A percentile compares a stretch with the other conserved stretches of the same genome.
phyloP scores from a whole-genome alignment of 148 eudicot species.

The Rhododendron ferrugineum region DNA sequence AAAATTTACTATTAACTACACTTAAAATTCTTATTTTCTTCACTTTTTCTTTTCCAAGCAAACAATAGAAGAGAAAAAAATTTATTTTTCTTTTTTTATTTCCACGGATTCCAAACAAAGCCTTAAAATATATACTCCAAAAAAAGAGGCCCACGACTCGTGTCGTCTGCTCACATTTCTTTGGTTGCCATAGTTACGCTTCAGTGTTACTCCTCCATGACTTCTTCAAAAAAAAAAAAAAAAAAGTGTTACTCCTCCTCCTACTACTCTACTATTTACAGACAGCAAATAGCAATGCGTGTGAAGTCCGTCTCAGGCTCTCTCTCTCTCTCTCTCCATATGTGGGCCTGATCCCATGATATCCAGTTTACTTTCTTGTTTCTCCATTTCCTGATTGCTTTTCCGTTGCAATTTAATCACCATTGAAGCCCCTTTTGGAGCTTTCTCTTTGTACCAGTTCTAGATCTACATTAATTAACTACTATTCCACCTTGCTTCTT shows the following conservation, averaged over 20 bases:
- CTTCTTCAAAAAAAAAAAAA: no score
- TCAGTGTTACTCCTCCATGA: neutral
- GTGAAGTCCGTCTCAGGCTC: neutral
- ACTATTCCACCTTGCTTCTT: neutral
- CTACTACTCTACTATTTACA: neutral
- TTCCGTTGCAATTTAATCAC: neutral
- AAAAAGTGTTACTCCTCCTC: neutral
- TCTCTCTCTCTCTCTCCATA: neutral
- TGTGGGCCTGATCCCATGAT: neutral
- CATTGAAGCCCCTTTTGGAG: conserved; percentile 13
- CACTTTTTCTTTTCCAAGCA: no score
- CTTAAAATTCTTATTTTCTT: no score
- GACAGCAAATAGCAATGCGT: neutral
- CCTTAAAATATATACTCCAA: no score
- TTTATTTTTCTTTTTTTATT: no score
- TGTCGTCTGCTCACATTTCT: no score
- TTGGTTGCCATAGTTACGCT: no score
- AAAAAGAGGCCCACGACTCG: no score
- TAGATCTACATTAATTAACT: neutral
- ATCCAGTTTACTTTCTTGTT: neutral
- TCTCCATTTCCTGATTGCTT: neutral
- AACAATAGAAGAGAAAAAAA: no score
- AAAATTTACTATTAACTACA: no score
- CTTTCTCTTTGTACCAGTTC: conserved; percentile 12
- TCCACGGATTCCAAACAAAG: no score